Percentiles rank a stretch among this genome's conserved stretches.
phyloP scores from a whole-genome alignment of 306 rosid species.

The Malus domestica region ASM211411v1 NC_041791.1:34975001-34975500 shows the following conservation, averaged over 20 bases:
- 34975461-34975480: slow-evolving; percentile 35
- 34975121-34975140: slow-evolving; percentile 55
- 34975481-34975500: slow-evolving; percentile 78
- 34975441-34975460: slow-evolving; percentile 15
- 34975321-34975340: slow-evolving; percentile 49
- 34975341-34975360: slow-evolving; percentile 61
- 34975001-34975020: slow-evolving; percentile 34
- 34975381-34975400: slow-evolving; percentile 20
- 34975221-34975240: slow-evolving; percentile 26
- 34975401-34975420: slow-evolving; percentile 24
- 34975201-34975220: slow-evolving; percentile 26
- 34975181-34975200: slow-evolving; percentile 28
- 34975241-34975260: slow-evolving; percentile 60
- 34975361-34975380: slow-evolving; percentile 13
- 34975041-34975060: slow-evolving; percentile 55
- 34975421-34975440: slow-evolving; percentile 4
- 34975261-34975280: slow-evolving; percentile 43
- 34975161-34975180: slow-evolving; percentile 32
- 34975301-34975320: slow-evolving; percentile 12
- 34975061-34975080: slow-evolving; percentile 44
- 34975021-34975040: slow-evolving; percentile 31
- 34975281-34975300: slow-evolving; percentile 14
- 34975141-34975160: slow-evolving; percentile 31
- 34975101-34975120: slow-evolving; percentile 55
- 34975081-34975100: slow-evolving; percentile 40